These are phyloP conservation scores for Coniferiporia sulphurascens DNA, from an alignment of 1,284 basidiomycete genomes.

Conservation along the genomic window DNA sequence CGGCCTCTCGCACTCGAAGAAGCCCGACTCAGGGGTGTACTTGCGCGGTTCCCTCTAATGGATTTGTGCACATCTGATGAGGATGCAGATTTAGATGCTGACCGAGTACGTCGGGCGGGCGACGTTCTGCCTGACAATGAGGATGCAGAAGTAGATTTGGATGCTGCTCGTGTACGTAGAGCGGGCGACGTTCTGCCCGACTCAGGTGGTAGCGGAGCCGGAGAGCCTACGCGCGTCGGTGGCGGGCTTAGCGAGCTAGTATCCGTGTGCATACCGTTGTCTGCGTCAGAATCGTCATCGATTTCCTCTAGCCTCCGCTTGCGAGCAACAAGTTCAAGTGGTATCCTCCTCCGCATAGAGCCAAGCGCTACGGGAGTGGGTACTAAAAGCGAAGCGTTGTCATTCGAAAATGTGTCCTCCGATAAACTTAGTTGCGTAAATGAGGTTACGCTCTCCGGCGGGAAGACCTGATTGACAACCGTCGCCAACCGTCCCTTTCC, in stretches of 20 bases:
- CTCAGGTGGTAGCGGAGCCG: background rate
- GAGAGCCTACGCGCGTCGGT: background rate
- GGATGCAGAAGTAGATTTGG: background rate
- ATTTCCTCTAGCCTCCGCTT: conserved; percentile 2
- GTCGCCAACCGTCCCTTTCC: background rate
- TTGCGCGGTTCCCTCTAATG: background rate
- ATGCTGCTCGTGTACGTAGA: background rate
- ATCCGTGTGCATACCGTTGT: background rate
- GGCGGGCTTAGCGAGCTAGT: background rate
- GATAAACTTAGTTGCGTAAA: background rate
- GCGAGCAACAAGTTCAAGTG: background rate
- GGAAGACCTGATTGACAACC: background rate
- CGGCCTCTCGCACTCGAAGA: background rate
- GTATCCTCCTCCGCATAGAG: too few relatives aligned
- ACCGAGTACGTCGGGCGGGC: background rate
- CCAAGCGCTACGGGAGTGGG: too few relatives aligned
- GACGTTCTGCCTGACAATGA: background rate
- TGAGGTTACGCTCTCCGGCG: background rate
- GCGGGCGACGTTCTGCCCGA: background rate
- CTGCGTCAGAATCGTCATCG: background rate
- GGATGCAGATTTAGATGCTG: background rate
- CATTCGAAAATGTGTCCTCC: background rate
- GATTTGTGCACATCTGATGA: background rate
- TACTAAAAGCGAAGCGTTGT: too few relatives aligned
- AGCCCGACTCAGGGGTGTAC: background rate